Conservation (phyloP, 371 early-diverging fungal genomes). For the Capillidium heterosporum region DNA sequence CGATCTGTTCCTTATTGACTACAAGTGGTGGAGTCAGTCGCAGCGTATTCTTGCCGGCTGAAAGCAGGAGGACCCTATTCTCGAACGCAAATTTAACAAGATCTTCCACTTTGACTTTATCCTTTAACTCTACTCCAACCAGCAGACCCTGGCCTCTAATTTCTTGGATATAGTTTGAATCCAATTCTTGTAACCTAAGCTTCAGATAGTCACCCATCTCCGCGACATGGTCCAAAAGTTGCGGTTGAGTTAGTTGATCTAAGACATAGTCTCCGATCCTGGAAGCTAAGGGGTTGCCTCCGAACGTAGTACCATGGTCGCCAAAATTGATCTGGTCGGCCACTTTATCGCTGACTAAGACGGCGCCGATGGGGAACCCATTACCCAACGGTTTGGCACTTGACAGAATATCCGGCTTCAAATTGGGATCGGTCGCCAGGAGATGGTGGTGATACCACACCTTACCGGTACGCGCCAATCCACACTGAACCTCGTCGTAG, state of each 20-base stretch:
- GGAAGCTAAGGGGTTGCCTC: conserved; percentile 81
- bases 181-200: conserved; percentile 21
- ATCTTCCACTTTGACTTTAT: conserved; percentile 31
- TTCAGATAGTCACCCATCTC: conserved; percentile 33
- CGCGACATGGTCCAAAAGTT: conserved; percentile 44
- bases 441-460: conserved; percentile 71
- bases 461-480: conserved; percentile 80
- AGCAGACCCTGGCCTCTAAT: conserved; percentile 76
- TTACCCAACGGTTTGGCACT: conserved; percentile 91
- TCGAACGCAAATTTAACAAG: conserved; percentile 60
- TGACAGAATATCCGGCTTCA: conserved; percentile 80
- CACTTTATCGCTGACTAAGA: conserved; percentile 52
- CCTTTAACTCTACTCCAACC: conserved; percentile 47
- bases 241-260: conserved; percentile 38
- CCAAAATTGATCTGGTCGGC: conserved; percentile 58
- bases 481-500: conserved; percentile 95
- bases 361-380: conserved; percentile 92
- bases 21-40: conserved; percentile 80
- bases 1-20: conserved; percentile 32
- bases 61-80: conserved; percentile 67
- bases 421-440: conserved; percentile 26
- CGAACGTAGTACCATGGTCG: conserved; percentile 94
- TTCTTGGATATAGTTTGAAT: conserved; percentile 39
- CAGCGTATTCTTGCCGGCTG: conserved; percentile 74
- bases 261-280: conserved; percentile 53